Percentiles rank a stretch among this genome's conserved stretches.
These are phyloP conservation scores for Phaeoacremonium minimum DNA, from an alignment of 2,329 filamentous ascomycete genomes.

Conservation along the genomic window DNA sequence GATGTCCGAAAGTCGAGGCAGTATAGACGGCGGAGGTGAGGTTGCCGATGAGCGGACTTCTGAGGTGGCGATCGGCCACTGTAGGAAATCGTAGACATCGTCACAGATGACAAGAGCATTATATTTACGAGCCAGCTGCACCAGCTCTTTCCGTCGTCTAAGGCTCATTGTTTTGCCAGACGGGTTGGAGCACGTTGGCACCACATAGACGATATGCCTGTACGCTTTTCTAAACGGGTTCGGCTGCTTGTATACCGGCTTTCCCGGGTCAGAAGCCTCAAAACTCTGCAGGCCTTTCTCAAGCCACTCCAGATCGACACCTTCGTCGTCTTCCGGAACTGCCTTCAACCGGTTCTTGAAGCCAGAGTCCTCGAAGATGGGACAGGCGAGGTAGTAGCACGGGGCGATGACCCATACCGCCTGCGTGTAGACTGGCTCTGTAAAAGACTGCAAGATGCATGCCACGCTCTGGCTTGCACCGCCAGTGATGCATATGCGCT, in stretches of 20 bases:
- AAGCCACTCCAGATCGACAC: slow-evolving; percentile 64
- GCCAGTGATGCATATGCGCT: slow-evolving; percentile 75
- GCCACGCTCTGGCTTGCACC: slow-evolving; percentile 82
- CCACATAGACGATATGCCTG: slow-evolving; percentile 81
- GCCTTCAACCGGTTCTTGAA: slow-evolving; percentile 64
- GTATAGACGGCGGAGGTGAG: slow-evolving; percentile 27
- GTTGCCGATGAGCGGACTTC: slow-evolving; percentile 7
- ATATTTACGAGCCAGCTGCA: slow-evolving; percentile 71
- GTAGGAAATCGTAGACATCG: slow-evolving; percentile 91
- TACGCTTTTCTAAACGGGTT: slow-evolving; percentile 71
- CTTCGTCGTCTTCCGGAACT: slow-evolving; percentile 73
- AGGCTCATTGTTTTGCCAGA: slow-evolving; percentile 79
- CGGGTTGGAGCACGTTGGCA: slow-evolving; percentile 87
- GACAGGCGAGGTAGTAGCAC: slow-evolving; percentile 77
- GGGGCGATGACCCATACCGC: slow-evolving; percentile 79
- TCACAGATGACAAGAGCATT: slow-evolving; percentile 83
- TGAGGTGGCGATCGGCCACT: slow-evolving; percentile 55
- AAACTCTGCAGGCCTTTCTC: slow-evolving; percentile 38
- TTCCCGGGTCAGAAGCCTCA: slow-evolving; percentile 12
- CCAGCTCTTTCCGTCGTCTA: slow-evolving; percentile 59
- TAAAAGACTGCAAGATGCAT: slow-evolving; percentile 72
- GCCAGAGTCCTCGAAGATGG: slow-evolving; percentile 80
- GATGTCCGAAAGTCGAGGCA: slow-evolving; percentile 76
- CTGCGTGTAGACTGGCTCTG: slow-evolving; percentile 71
- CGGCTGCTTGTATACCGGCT: slow-evolving; percentile 36